Conservation (phyloP, 2,329 filamentous ascomycete species). For the Hypocrella siamensis region DNA sequence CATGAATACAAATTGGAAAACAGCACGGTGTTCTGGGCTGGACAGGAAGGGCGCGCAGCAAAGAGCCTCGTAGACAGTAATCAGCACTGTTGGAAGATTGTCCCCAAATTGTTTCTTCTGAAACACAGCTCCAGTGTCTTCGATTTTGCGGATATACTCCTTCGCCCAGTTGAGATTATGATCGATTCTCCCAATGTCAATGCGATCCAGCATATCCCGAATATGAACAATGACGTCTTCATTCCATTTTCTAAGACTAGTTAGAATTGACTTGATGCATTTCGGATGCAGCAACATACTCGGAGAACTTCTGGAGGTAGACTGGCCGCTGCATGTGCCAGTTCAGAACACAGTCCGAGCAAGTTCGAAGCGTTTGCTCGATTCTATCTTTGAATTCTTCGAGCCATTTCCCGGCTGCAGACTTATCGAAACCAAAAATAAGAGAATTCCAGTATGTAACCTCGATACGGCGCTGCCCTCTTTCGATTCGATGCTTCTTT, state of each 20-base stretch:
- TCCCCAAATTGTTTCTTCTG: constrained; percentile 29
- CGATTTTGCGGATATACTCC: constrained; percentile 35
- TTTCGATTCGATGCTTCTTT: constrained; percentile 36
- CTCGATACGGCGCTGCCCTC: constrained; percentile 39
- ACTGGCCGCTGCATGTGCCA: constrained; percentile 56
- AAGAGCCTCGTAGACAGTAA: constrained; percentile 76
- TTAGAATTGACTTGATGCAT: constrained; percentile 7
- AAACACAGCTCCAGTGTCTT: constrained; percentile 29
- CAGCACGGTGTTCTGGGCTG: constrained; percentile 28
- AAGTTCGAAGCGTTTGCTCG: constrained; percentile 43
- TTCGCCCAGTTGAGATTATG: constrained; percentile 41
- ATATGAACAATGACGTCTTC: constrained; percentile 37
- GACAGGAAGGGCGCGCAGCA: constrained; percentile 69
- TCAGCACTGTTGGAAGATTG: constrained; percentile 43
- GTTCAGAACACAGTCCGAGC: constrained; percentile 55
- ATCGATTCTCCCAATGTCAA: constrained; percentile 47
- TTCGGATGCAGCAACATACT: constrained; percentile 23
- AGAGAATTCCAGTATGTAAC: constrained; percentile 52
- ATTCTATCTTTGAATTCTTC: constrained; percentile 42
- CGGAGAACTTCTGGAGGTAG: constrained; percentile 45
- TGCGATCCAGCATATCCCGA: constrained; percentile 37
- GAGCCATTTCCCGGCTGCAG: constrained; percentile 42
- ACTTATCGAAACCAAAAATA: constrained; percentile 50
- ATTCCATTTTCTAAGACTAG: constrained; percentile 21
- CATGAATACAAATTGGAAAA: constrained; percentile 73